Evolutionary conservation across 228 moss, liverwort and hornwort species (phyloP).

Genomic region (Sphagnum magellanicum): DNA sequence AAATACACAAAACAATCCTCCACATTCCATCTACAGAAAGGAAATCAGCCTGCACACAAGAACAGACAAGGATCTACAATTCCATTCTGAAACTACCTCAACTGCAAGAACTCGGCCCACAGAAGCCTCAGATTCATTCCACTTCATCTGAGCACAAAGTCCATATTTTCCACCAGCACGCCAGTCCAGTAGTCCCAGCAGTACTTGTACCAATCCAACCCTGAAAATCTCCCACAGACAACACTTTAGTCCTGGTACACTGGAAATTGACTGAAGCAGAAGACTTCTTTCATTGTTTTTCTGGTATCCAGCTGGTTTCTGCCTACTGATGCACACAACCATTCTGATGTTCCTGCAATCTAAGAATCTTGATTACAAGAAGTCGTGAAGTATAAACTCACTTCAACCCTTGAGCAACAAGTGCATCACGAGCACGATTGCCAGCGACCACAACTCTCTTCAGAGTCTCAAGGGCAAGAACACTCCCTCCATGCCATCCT

Average conservation of each 20-base stretch:
- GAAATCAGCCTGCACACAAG: too few species aligned
- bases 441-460: slow-evolving; percentile 97
- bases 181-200: slow-evolving; percentile 97
- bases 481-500: slow-evolving; percentile 99
- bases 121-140: slow-evolving; percentile 99
- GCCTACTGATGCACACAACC: too few species aligned
- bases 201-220: slow-evolving; percentile 88
- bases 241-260: too few species aligned
- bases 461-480: slow-evolving; percentile 91
- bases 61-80: too few species aligned
- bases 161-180: slow-evolving; percentile 96
- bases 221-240: slow-evolving; percentile 25
- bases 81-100: slow-evolving; percentile 45
- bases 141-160: slow-evolving; percentile 94
- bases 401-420: slow-evolving; percentile 98
- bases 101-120: slow-evolving; percentile 97
- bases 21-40: too few species aligned
- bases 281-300: too few species aligned
- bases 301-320: too few species aligned
- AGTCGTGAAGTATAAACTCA: slow-evolving; percentile 24
- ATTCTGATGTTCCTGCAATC: too few species aligned
- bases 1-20: too few species aligned
- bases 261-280: too few species aligned
- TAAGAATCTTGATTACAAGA: too few species aligned
- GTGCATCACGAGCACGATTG: slow-evolving; percentile 97